Conservation (phyloP, 2,329 filamentous ascomycete species). For the Phoma sp. region DNA sequence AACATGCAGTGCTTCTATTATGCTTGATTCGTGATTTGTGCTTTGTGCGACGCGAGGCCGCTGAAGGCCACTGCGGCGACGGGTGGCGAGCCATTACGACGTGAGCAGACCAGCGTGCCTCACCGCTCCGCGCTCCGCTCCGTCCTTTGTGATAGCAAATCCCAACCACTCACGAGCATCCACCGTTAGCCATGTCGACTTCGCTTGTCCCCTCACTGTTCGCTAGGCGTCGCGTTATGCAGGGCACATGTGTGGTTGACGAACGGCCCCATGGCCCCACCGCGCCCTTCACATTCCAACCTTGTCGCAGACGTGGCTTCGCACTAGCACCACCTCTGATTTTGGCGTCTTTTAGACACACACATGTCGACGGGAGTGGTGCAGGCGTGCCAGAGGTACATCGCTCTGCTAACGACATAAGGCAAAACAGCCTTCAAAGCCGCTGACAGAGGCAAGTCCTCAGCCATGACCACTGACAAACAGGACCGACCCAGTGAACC, state of each 20-base stretch:
- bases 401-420: constrained; percentile 17
- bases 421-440: constrained; percentile 1
- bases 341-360: constrained; percentile 9
- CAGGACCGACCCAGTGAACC: neutral
- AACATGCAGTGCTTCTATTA: constrained; percentile 9
- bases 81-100: constrained; percentile 10
- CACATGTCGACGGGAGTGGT: constrained; percentile 7
- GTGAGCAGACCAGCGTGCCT: neutral
- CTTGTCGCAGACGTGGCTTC: constrained; percentile 6
- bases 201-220: constrained; percentile 8
- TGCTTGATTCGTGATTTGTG: neutral
- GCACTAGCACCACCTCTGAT: constrained; percentile 8
- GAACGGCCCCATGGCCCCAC: constrained; percentile 11
- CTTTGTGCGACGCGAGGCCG: too few relatives aligned
- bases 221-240: constrained; percentile 17
- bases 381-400: constrained; percentile 3
- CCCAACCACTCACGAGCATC: constrained; percentile 8
- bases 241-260: constrained; percentile 16
- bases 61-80: neutral
- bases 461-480: neutral
- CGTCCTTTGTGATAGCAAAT: neutral
- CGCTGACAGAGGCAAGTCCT: neutral
- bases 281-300: constrained; percentile 13
- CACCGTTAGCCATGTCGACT: constrained; percentile 2
- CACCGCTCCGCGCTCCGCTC: constrained; percentile 14